Conservation (phyloP, 1,284 basidiomycete species). For the Boletus mariae region DNA sequence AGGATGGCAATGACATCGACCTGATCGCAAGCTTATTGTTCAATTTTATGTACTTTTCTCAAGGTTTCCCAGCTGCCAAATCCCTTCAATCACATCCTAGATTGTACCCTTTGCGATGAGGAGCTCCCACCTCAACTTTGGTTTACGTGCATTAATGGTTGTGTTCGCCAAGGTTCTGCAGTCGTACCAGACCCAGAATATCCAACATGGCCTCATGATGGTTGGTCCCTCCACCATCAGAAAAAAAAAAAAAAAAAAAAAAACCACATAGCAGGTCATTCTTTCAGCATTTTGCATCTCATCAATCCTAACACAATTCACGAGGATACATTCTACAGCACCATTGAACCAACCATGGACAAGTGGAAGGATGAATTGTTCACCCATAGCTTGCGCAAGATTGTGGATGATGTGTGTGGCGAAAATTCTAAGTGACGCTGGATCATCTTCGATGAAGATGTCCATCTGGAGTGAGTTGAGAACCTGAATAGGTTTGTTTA, state of each 20-base stretch:
- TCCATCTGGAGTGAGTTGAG: slow-evolving; percentile 99
- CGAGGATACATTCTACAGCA: slow-evolving; percentile 97
- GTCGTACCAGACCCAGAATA: slow-evolving; percentile 98
- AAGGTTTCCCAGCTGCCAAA: slow-evolving; percentile 98
- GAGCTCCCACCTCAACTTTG: slow-evolving; percentile 98
- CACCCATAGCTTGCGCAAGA: slow-evolving; percentile 96
- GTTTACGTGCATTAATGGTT: slow-evolving; percentile 94
- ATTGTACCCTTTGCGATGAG: slow-evolving; percentile 95
- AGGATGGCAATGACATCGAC: slow-evolving; percentile 98
- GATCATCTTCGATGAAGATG: slow-evolving; percentile 99
- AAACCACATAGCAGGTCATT: no score
- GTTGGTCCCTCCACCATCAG: slow-evolving; percentile 97
- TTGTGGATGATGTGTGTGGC: slow-evolving; percentile 97
- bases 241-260: slow-evolving; percentile 65
- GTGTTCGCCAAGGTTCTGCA: slow-evolving; percentile 97
- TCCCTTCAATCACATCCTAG: slow-evolving; percentile 80
- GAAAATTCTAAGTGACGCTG: slow-evolving; percentile 97
- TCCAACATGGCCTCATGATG: slow-evolving; percentile 99
- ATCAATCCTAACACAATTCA: slow-evolving; percentile 99
- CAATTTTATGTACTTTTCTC: slow-evolving; percentile 98
- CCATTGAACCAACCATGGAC: slow-evolving; percentile 93
- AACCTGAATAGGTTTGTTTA: slow-evolving; percentile 88
- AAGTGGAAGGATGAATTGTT: slow-evolving; percentile 99
- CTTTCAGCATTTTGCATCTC: slow-evolving; percentile 81
- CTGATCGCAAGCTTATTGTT: slow-evolving; percentile 96